A percentile compares a stretch with the other conserved stretches of the same genome.
Evolutionary conservation across 805 yeast species (phyloP).

Genomic region (Candida khao-thaluensis): DNA sequence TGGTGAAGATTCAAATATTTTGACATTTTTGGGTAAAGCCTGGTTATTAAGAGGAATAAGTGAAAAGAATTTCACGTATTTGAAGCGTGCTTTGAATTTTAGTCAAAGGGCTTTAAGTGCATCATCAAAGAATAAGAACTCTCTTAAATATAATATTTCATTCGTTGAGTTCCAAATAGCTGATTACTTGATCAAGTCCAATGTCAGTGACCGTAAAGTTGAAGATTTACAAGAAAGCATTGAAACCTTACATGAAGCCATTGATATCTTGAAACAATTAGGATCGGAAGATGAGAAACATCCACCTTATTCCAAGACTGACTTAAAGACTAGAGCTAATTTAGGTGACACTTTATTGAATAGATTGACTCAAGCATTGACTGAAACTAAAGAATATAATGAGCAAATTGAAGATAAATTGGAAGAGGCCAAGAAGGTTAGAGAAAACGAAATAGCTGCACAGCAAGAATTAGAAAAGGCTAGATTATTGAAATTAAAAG

Average conservation of each 20-base stretch:
- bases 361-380: conserved; percentile 66
- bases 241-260: conserved; percentile 60
- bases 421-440: conserved; percentile 66
- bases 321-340: conserved; percentile 80
- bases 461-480: conserved; percentile 39
- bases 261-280: conserved; percentile 54
- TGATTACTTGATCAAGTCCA: conserved; percentile 66
- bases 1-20: conserved; percentile 61
- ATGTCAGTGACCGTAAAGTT: conserved; percentile 56
- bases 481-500: conserved; percentile 42
- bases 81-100: conserved; percentile 60
- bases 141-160: conserved; percentile 76
- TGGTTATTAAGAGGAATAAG: conserved; percentile 78
- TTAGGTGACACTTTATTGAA: conserved; percentile 77
- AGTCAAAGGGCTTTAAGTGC: conserved; percentile 54
- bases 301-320: conserved; percentile 78
- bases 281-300: conserved; percentile 51
- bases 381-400: conserved; percentile 72
- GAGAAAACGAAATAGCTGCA: conserved; percentile 54
- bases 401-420: conserved; percentile 56
- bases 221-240: conserved; percentile 59
- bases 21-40: conserved; percentile 78
- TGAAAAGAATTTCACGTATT: conserved; percentile 63
- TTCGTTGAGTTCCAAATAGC: conserved; percentile 85
- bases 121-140: conserved; percentile 31